Evolutionary conservation across 2,329 filamentous ascomycete genomes (phyloP).

Genomic region (Verticillium tricorpus): DNA sequence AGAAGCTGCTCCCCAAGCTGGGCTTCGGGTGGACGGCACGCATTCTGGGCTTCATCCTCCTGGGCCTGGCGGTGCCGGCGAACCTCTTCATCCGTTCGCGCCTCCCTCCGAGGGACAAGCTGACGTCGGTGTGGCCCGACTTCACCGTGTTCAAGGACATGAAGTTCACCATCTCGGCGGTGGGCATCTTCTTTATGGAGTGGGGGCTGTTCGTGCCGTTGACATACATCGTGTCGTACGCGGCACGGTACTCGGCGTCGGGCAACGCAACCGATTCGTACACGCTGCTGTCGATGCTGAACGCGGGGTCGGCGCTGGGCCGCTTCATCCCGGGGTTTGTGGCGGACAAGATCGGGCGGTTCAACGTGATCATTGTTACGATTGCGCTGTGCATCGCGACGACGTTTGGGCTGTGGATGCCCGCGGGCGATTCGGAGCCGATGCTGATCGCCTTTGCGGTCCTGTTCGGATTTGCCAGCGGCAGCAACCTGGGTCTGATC

Average conservation of each 20-base stretch:
- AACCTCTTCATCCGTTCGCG: conserved; percentile 48
- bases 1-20: conserved; percentile 37
- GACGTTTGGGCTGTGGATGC: conserved; percentile 69
- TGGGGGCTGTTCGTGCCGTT: conserved; percentile 70
- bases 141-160: conserved; percentile 56
- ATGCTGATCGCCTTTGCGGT: conserved; percentile 64
- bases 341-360: conserved; percentile 72
- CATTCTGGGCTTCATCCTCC: conserved; percentile 45
- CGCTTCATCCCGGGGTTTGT: conserved; percentile 71
- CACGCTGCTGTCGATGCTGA: conserved; percentile 75
- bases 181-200: conserved; percentile 65
- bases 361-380: conserved; percentile 72
- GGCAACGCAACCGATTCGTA: conserved; percentile 59
- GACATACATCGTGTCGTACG: conserved; percentile 72
- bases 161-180: conserved; percentile 55
- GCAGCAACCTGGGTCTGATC: conserved; percentile 71
- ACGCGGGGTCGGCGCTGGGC: conserved; percentile 72
- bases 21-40: conserved; percentile 47
- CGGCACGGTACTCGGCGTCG: conserved; percentile 58
- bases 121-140: conserved; percentile 49
- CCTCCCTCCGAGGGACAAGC: conserved; percentile 42
- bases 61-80: conserved; percentile 40
- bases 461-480: conserved; percentile 74
- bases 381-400: conserved; percentile 51
- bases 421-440: conserved; percentile 43